These are phyloP conservation scores for Pugionium dolabratum DNA, from an alignment of 345 rosid species.

Conservation along the genomic window DNA sequence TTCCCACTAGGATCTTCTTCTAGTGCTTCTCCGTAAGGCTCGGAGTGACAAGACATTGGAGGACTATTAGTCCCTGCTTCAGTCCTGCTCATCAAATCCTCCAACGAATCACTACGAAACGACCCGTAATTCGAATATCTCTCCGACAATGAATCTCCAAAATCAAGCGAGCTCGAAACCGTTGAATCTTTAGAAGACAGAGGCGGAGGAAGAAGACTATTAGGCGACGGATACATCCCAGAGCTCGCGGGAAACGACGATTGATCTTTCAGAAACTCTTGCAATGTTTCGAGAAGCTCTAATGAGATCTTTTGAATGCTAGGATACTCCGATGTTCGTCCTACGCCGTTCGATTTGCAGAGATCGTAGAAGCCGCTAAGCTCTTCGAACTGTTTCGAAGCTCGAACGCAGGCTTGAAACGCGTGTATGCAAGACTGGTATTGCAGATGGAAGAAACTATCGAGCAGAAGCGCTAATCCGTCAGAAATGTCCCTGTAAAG, in stretches of 20 bases:
- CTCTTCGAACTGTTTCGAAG: slow-evolving; percentile 68
- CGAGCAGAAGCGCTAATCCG: slow-evolving; percentile 60
- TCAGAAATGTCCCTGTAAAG: slow-evolving; percentile 70
- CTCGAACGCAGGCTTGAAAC: slow-evolving; percentile 63
- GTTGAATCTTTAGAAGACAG: slow-evolving; percentile 8
- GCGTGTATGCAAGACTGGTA: slow-evolving; percentile 62
- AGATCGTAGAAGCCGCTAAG: slow-evolving; percentile 57
- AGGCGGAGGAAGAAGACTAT: slow-evolving; percentile 33
- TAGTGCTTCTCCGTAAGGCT: slow-evolving; percentile 39
- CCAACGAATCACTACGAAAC: slow-evolving; percentile 47
- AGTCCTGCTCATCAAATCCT: slow-evolving; percentile 53
- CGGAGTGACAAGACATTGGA: slow-evolving; percentile 39
- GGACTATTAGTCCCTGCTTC: slow-evolving; percentile 46
- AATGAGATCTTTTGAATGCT: slow-evolving; percentile 69
- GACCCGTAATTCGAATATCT: slow-evolving; percentile 47
- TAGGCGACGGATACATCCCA: slow-evolving; percentile 35
- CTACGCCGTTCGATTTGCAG: slow-evolving; percentile 57
- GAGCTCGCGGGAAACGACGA: slow-evolving; percentile 51
- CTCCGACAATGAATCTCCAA: slow-evolving; percentile 36
- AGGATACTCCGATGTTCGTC: slow-evolving; percentile 80
- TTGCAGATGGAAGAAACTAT: slow-evolving; percentile 69
- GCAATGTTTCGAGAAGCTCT: slow-evolving; percentile 71
- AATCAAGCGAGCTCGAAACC: slow-evolving; percentile 36
- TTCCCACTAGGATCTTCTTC: slow-evolving; percentile 30
- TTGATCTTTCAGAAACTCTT: slow-evolving; percentile 80